Evolutionary conservation across 495 filamentous ascomycete species (phyloP), one percentile per base, ranked within the genome.

Genomic region (Melanomma pulvis-pyrius): DNA sequence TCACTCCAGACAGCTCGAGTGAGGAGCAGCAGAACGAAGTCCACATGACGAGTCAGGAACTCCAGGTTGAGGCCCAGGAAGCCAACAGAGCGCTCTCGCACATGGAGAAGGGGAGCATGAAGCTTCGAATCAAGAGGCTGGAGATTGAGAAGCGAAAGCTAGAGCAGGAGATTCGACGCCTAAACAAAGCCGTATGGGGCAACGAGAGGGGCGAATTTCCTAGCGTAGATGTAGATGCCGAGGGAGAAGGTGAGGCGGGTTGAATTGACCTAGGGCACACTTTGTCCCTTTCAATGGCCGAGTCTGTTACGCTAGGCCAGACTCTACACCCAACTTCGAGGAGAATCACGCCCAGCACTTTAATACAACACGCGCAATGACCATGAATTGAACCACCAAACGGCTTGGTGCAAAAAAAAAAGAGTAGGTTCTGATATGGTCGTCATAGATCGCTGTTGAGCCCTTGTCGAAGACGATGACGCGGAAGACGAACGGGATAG

Each of bases 101-200:
- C 13, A 30, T 56, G 25, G 67, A 69, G 47, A 63, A 36, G 17
- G 61, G 61, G 34, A 48, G 41, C 22, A 65, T 65, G 55, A 65
- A 61, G 25, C 11, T 61, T 11, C 24, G 61, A 21, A 51, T 69
- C 22, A 54, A 69, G 67, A 57, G 67, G 32, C 46, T 69, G 41
- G 44, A 51, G 39, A 65, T 61, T 41, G 67, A 69, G 34, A 34
- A 41, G 36, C 25, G 30, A n/a, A 69, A 61, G 41, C 25, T 69
- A 29, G 61, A 69, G 44, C 13, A 19, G 6, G 67, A 69, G 56
- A 61, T 69, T 13, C 21, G 17, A 49, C 46, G 61, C 24, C 22
- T 69, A 48, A 66, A 66, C 36, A 32, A 17, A 19, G 32, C 11
- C 5, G 26, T 59, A 17, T 66, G 51, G 46, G 55, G 56, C n/a